phyloP scores from a whole-genome alignment of 176 grass and related monocot genomes.

The Eleusine indica region DNA sequence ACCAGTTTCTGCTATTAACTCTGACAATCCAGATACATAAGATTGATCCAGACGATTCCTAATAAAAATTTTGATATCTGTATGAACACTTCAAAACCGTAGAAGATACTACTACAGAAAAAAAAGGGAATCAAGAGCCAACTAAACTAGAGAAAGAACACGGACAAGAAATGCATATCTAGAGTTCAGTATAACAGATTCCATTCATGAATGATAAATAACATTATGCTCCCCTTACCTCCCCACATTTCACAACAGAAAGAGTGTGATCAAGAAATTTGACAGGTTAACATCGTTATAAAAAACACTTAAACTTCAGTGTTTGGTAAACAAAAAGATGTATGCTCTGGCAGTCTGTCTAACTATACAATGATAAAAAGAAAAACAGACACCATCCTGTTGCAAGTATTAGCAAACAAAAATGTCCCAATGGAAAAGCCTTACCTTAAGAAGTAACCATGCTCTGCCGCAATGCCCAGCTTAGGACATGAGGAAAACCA shows the following conservation, averaged over 20 bases:
- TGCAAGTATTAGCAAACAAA: conserved; percentile 18
- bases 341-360: not conserved
- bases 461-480: conserved; percentile 85
- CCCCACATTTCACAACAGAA: not conserved
- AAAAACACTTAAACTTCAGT: conserved; percentile 21
- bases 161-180: not conserved
- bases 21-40: not conserved
- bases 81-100: not conserved
- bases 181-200: not conserved
- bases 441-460: conserved; percentile 93
- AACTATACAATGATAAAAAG: conserved; percentile 25
- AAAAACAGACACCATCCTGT: conserved; percentile 1
- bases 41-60: not conserved
- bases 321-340: conserved; percentile 14
- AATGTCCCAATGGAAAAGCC: not conserved
- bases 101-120: not conserved
- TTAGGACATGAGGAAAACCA: conserved; percentile 76
- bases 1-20: not conserved
- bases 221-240: not conserved
- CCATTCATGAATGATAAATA: not conserved
- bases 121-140: not conserved
- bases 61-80: not conserved
- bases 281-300: not conserved
- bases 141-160: not conserved
- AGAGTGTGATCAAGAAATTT: not conserved